Evolutionary conservation across 345 rosid species (phyloP).

Genomic region (Rubroshorea leprosula): DNA sequence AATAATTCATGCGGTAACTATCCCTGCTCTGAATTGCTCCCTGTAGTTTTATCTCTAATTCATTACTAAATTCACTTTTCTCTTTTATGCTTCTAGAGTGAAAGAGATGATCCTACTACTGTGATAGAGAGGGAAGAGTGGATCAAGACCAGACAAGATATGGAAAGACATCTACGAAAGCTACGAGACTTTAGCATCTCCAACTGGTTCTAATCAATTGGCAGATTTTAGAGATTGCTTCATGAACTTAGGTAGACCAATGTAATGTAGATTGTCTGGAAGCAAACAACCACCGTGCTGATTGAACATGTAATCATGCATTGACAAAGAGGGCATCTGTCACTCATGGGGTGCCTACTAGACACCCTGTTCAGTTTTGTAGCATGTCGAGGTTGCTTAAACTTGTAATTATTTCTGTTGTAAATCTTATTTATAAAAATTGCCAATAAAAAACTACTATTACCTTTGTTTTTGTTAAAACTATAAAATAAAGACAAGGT

Average conservation of each 20-base stretch:
- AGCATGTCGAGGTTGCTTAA: background rate
- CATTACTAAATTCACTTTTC: background rate
- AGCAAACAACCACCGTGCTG: background rate
- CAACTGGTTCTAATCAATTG: constrained; percentile 60
- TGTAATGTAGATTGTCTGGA: constrained; percentile 1
- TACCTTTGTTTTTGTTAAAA: background rate
- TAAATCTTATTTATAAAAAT: too few species aligned
- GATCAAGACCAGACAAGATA: constrained; percentile 61
- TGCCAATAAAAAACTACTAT: too few species aligned
- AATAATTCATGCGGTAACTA: constrained; percentile 53
- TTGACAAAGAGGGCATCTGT: too few species aligned
- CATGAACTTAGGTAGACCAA: background rate
- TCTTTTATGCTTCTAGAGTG: constrained; percentile 34
- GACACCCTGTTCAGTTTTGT: too few species aligned
- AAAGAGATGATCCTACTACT: constrained; percentile 67
- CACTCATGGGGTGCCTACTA: too few species aligned
- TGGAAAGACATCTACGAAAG: constrained; percentile 92
- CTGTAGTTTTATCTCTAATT: background rate
- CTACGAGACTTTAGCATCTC: constrained; percentile 73
- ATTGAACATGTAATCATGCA: too few species aligned
- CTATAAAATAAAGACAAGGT: background rate
- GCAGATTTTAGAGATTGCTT: background rate
- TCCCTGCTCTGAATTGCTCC: constrained; percentile 2
- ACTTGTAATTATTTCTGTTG: constrained; percentile 3
- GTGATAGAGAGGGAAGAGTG: constrained; percentile 89